Evolutionary conservation across 2,329 filamentous ascomycete species (phyloP), one percentile per base, ranked within the genome.

Genomic region (Lachnellula cervina): DNA sequence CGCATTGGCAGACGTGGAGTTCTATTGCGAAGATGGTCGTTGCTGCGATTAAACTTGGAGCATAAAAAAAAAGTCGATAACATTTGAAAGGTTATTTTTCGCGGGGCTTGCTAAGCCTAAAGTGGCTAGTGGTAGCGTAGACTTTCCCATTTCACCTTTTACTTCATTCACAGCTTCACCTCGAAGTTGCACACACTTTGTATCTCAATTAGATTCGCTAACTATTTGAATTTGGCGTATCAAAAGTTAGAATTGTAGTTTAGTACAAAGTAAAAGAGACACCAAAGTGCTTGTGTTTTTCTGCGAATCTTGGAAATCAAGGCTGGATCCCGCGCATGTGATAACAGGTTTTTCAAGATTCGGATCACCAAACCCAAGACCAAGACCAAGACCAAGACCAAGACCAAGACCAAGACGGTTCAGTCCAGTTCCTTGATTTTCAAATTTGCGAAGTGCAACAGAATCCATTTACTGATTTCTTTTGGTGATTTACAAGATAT

Each of bases 61-160:
- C 40, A 51, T 50, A 51, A 54, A 56, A 56, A 56, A 56, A 56
- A 45, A 44, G 52, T 21, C 7, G 38, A n/a, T 9, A 40, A n/a
- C 11, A 25, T 32, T 49, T 35, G 34, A 7, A 44, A 32, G 54
- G 54, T 32, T 56, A 56, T 53, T 56, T 56, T 56, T 53, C 54
- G 37, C 54, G 54, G 25, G 19, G 23, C 17, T 6, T 7, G 45
- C 45, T 49, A 49, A 38, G 14, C 54, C 25, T 13, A 5, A 23
- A 4, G 11, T 4, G 50, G 50, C 40, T 46, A 45, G 42, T 2
- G 6, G n/a, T 11, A 44, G 42, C 42, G 17, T 21, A 44, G 19
- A 44, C 42, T 21, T 44, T n/a, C 42, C 11, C 11, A 13, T 25
- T 44, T 14, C 42, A 44, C 6, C 19, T 25, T 44, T 21, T 19